Conservation (phyloP, 2,329 filamentous ascomycete species). For the Cladobotryum protrusum region DNA sequence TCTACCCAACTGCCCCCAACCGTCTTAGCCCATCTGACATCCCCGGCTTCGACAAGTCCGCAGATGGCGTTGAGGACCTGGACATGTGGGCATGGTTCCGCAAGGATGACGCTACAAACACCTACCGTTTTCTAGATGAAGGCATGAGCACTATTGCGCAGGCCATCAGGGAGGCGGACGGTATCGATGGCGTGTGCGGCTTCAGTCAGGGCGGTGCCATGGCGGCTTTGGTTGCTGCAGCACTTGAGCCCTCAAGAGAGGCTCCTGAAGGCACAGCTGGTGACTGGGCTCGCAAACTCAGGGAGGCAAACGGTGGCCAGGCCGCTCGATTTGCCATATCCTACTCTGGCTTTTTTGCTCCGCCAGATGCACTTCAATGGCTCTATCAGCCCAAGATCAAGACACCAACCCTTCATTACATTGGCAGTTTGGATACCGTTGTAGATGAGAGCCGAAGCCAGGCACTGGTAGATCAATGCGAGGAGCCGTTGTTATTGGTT, state of each 20-base stretch:
- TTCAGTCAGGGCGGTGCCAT: slow-evolving; percentile 76
- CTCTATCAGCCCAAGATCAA: slow-evolving; percentile 65
- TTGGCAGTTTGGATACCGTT: slow-evolving; percentile 80
- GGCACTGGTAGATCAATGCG: slow-evolving; percentile 60
- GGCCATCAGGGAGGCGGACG: slow-evolving; percentile 55
- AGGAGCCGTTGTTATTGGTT: slow-evolving; percentile 47
- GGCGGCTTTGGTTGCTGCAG: slow-evolving; percentile 64
- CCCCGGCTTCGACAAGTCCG: slow-evolving; percentile 54
- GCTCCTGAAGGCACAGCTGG: slow-evolving; percentile 23
- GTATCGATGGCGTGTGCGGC: slow-evolving; percentile 72
- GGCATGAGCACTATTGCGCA: slow-evolving; percentile 60
- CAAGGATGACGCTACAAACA: slow-evolving; percentile 55
- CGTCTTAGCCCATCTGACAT: slow-evolving; percentile 59
- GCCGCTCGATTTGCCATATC: slow-evolving; percentile 64
- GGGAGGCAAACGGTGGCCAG: slow-evolving; percentile 41
- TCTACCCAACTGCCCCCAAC: slow-evolving; percentile 65
- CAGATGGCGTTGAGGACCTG: slow-evolving; percentile 33
- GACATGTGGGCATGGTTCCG: slow-evolving; percentile 82
- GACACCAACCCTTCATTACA: slow-evolving; percentile 74
- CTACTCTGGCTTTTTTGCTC: slow-evolving; percentile 72
- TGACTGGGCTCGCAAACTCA: slow-evolving; percentile 39
- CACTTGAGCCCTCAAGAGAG: slow-evolving; percentile 52
- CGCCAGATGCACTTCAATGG: slow-evolving; percentile 54
- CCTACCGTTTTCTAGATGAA: slow-evolving; percentile 63
- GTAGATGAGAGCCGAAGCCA: slow-evolving; percentile 72